Base-by-base conservation (phyloP, 345 rosid species). In the Euphorbia lathyris region DNA sequence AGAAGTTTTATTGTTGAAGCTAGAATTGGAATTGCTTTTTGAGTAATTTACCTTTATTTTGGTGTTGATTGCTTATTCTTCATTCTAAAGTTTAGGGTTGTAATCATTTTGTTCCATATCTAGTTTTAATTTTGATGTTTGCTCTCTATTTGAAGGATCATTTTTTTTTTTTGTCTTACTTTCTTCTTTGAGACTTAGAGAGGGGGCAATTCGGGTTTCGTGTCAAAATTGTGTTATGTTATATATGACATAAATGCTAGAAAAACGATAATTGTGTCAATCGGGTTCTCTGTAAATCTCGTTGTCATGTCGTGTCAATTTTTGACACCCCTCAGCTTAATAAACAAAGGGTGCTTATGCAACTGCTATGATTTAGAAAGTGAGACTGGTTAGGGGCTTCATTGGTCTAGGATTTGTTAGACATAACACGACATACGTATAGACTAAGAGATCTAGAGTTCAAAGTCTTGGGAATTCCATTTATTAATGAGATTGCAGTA, bases 1-100 rank as follows among this genome's bases (percentile, higher is more conserved):
- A 13, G 9, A 8, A 16, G 7, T 17, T 34, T 61, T 63, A 20
- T 51, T 63, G 29, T 43, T 52, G 34, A 66, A 68, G 75, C 25
- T 50, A 72, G 56, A 66, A 38, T 30, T 42, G 68, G 45, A 69
- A 72, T 45, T 30, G 10, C 72, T 64, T 77, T 68, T 30, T 22
- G n/a, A 38, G 56, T 45, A 36, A 29, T 58, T 8, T 53, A 0
- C 43, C 48, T 67, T 32, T n/a, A n/a, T n/a, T 30, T 5, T 42
- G 36, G 16, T 13, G 50, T 29, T 40, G 13, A 26, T 53, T 67
- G 25, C 36, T 56, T 72, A 7, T 25, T n/a, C 40, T 29, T 40
- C 20, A 1, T 47, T 30, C 14, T 25, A 26, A 56, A 29, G 32
- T n/a, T 20, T 7, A 40, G 26, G 9, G 12, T 45, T 19, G 11